These are phyloP conservation scores for Gynandropsis gynandra DNA, from an alignment of 345 rosid genomes.

Conservation along the genomic window DNA sequence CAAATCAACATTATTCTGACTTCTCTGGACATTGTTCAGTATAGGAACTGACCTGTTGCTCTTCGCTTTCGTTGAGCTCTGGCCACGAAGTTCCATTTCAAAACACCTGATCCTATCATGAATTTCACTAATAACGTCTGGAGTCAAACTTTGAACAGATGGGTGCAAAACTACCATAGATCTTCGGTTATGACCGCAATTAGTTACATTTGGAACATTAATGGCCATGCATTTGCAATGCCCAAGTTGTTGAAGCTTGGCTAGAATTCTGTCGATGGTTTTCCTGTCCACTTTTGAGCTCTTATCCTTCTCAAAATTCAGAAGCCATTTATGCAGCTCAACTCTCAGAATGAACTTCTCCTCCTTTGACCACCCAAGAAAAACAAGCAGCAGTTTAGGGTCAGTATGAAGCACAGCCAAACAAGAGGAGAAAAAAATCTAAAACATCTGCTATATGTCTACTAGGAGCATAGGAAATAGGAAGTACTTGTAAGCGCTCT, in stretches of 20 bases:
- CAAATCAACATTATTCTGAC: slow-evolving; percentile 36
- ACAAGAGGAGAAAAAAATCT: neutral
- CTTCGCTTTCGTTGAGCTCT: slow-evolving; percentile 47
- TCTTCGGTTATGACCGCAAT: slow-evolving; percentile 58
- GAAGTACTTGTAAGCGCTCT: slow-evolving; percentile 56
- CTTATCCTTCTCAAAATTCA: slow-evolving; percentile 73
- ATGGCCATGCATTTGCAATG: slow-evolving; percentile 57
- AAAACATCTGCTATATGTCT: neutral
- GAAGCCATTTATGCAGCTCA: slow-evolving; percentile 77
- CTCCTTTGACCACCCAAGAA: slow-evolving; percentile 38
- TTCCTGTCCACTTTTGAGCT: slow-evolving; percentile 67
- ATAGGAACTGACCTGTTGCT: slow-evolving; percentile 50
- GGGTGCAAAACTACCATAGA: slow-evolving; percentile 72
- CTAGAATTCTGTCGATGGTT: slow-evolving; percentile 64
- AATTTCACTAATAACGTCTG: slow-evolving; percentile 52
- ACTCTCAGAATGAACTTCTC: slow-evolving; percentile 70
- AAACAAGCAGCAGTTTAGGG: slow-evolving; percentile 15
- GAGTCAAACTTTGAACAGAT: slow-evolving; percentile 50
- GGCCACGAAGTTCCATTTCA: slow-evolving; percentile 68
- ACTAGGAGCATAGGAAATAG: slow-evolving; percentile 2
- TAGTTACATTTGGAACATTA: slow-evolving; percentile 71
- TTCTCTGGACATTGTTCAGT: slow-evolving; percentile 64
- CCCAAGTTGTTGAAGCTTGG: slow-evolving; percentile 78
- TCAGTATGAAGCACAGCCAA: slow-evolving; percentile 10
- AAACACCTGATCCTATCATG: slow-evolving; percentile 69